Evolutionary conservation across 495 filamentous ascomycete genomes (phyloP).

Genomic region (Parathielavia appendiculata): DNA sequence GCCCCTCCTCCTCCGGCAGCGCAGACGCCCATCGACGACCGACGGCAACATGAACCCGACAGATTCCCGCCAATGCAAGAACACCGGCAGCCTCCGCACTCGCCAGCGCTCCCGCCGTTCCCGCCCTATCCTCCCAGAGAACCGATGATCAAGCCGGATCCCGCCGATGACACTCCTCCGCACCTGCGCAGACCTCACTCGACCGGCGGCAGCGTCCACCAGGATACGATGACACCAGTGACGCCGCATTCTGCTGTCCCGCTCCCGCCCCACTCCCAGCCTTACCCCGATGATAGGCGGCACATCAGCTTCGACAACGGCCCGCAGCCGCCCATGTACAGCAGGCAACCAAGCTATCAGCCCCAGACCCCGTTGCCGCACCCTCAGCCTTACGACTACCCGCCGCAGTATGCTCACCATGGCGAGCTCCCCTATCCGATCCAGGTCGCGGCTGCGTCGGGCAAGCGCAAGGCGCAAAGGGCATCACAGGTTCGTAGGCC

Average conservation of each 20-base stretch:
- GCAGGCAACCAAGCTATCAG: constrained; percentile 40
- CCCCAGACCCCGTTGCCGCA: constrained; percentile 44
- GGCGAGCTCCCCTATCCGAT: constrained; percentile 33
- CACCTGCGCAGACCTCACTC: constrained; percentile 44
- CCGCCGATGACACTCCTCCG: constrained; percentile 41
- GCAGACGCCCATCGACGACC: constrained; percentile 39
- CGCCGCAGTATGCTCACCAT: constrained; percentile 29
- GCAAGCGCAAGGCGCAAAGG: constrained; percentile 48
- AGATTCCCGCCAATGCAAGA: constrained; percentile 48
- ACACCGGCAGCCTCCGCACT: constrained; percentile 45
- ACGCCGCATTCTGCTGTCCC: constrained; percentile 31
- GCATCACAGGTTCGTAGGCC: constrained; percentile 44
- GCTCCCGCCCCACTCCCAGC: constrained; percentile 31
- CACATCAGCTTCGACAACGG: constrained; percentile 46
- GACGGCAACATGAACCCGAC: constrained; percentile 47
- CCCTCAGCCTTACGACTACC: constrained; percentile 41
- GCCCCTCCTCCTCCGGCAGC: constrained; percentile 18
- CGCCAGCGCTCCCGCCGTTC: constrained; percentile 42
- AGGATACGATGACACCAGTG: constrained; percentile 35
- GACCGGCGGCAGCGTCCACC: constrained; percentile 34
- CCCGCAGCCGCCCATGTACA: constrained; percentile 35
- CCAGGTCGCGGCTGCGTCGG: constrained; percentile 32
- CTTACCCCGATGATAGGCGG: constrained; percentile 40
- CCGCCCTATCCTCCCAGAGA: constrained; percentile 39
- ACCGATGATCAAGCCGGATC: constrained; percentile 47